phyloP scores from a whole-genome alignment of 331 rosid species.

The Malus hybrid region DNA sequence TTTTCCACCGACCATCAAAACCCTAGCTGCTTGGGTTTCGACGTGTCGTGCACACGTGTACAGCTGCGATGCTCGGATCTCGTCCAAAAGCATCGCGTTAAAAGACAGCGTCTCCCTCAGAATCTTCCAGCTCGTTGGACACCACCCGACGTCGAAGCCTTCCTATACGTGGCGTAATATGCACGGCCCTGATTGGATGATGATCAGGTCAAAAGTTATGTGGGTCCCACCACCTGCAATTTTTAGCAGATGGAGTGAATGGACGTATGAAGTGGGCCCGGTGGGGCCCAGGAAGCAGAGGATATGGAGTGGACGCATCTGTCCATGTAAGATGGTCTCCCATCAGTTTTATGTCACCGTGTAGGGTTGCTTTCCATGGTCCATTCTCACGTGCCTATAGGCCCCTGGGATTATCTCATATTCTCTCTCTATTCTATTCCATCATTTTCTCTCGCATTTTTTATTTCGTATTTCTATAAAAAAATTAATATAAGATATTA shows the following conservation, averaged over 20 bases:
- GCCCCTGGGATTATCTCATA: not conserved
- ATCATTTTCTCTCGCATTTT: rapidly evolving
- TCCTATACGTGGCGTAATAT: not conserved
- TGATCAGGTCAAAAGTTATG: not conserved
- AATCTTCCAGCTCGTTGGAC: constrained; percentile 1
- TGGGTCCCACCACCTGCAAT: not conserved
- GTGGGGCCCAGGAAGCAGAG: not conserved
- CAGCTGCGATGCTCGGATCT: not conserved
- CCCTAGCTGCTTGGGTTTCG: not conserved
- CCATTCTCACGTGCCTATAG: not conserved
- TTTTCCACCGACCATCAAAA: constrained; percentile 21
- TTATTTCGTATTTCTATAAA: not conserved
- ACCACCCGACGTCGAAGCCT: not conserved
- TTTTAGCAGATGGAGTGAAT: not conserved
- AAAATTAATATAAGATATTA: too few species aligned
- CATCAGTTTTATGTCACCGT: not conserved
- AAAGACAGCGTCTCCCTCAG: not conserved
- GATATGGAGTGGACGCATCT: not conserved
- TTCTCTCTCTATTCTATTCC: not conserved
- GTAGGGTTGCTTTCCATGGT: not conserved
- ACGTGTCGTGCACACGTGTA: constrained; percentile 17
- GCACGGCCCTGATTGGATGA: not conserved
- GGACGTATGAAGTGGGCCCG: not conserved
- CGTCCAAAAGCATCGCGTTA: constrained; percentile 13
- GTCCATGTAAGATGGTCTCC: not conserved